Evolutionary conservation across 2,329 filamentous ascomycete genomes (phyloP).

Genomic region (Aspergillus quadrilineatus): DNA sequence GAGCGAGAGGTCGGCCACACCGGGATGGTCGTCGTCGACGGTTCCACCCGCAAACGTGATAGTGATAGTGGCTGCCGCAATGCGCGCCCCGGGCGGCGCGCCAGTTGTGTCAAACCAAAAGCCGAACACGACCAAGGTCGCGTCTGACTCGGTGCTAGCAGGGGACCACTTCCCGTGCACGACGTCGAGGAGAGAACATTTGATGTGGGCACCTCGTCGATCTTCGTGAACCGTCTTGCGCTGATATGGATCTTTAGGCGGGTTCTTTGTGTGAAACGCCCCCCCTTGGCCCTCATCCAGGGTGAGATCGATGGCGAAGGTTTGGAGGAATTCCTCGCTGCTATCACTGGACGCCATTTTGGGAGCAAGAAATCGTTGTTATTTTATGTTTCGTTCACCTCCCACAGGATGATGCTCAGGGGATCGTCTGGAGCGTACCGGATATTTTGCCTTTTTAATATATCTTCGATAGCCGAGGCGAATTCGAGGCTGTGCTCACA

Average conservation of each 20-base stretch:
- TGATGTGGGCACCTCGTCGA: not conserved
- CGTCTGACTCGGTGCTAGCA: not conserved
- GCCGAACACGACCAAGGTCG: not conserved
- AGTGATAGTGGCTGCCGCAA: not conserved
- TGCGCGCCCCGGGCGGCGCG: not conserved
- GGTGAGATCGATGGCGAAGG: not conserved
- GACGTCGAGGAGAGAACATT: not conserved
- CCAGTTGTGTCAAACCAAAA: not conserved
- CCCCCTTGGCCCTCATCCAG: not conserved
- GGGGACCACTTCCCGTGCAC: not conserved
- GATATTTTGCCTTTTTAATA: not conserved
- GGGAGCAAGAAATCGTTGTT: not conserved
- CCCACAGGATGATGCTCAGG: too few species aligned
- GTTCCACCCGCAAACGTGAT: not conserved
- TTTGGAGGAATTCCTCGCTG: not conserved
- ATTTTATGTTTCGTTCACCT: too few species aligned
- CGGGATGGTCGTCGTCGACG: not conserved
- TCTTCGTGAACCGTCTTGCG: not conserved
- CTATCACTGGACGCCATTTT: not conserved
- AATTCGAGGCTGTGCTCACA: too few species aligned
- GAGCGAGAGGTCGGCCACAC: not conserved
- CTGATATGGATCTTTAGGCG: not conserved
- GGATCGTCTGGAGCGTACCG: too few species aligned
- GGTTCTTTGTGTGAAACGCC: not conserved
- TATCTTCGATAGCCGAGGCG: not conserved